Evolutionary conservation across 129 eudicot genomes (phyloP), one percentile per base, ranked within the genome.

Genomic region (Chrysanthemum makinoi): DNA sequence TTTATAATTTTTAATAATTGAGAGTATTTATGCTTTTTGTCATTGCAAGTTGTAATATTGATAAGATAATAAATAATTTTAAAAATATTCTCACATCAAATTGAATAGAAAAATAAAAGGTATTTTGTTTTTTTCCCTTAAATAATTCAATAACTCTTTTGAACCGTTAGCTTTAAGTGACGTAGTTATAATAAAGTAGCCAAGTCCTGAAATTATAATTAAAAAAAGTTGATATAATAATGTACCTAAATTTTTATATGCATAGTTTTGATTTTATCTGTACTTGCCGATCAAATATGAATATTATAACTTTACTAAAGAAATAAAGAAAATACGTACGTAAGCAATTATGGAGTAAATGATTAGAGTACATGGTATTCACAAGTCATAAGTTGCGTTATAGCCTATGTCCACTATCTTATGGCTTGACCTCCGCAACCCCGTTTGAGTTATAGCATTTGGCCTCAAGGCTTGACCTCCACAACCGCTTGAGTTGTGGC

Each of bases 111-210:
- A 18, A 18, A 16, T 56, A 2, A 22, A 59, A 55, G 6, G 18
- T 2, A 55, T 55, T 55, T 55, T 17, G 7, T 17, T 17, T 55
- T 55, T 6, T 55, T 2, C 3, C 61, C 0, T 15, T 4, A 30
- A 3, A 30, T 62, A 15, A 62, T 62, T 62, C 48, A 30, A 63
- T 39, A 16, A 2, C 50, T 33, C 68, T 30, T 30, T 26, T 30
- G 68, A 63, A 22, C 50, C 68, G 51, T 35, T 63, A 35, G 51
- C 68, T 12, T 63, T 19, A 15, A 63, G 68, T 35, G 51, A 6
- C 26, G 35, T 65, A 10, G 4, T 15, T 5, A 28, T 19, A 19
- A 62, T 19, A 62, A 22, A 7, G 68, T 33, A 24, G 26, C 64
- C 64, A 22, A 59, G 64, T 59, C 43, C 9, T 59, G 15, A 59